These are phyloP conservation scores for Glomus cerebriforme DNA, from an alignment of 192 early-diverging fungal species.

Conservation along the genomic window DNA sequence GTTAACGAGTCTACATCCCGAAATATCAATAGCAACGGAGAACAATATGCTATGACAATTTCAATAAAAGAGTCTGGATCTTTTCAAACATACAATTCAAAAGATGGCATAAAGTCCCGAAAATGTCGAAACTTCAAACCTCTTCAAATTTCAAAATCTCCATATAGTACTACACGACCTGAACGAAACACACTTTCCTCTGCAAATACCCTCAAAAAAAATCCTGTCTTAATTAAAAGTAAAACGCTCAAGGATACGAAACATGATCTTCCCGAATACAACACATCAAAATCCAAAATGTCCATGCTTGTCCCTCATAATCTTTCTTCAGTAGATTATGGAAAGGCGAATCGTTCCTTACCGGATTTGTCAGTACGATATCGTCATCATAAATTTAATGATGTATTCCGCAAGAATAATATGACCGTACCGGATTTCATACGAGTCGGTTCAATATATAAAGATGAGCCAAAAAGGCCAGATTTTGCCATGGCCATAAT, in stretches of 20 bases:
- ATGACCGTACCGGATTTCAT: constrained; percentile 18
- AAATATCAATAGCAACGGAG: not conserved
- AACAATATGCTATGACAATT: not conserved
- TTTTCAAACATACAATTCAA: not conserved
- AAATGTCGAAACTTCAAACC: not conserved
- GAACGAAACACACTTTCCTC: not conserved
- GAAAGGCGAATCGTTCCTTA: constrained; percentile 7
- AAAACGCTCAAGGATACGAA: not conserved
- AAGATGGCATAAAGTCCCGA: not conserved
- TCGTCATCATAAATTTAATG: constrained; percentile 11
- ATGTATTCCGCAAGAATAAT: constrained; percentile 12
- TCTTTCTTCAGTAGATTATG: constrained; percentile 3
- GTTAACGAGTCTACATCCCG: not conserved
- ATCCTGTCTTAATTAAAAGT: not conserved
- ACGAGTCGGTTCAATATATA: not conserved
- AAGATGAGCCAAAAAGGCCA: not conserved
- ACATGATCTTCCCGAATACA: constrained; percentile 25
- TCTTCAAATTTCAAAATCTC: not conserved
- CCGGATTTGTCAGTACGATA: constrained; percentile 8
- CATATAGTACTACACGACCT: not conserved
- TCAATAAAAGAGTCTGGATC: not conserved
- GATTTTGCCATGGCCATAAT: not conserved
- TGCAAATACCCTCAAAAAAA: not conserved
- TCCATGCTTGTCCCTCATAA: constrained; percentile 24
- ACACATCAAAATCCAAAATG: constrained; percentile 7